Evolutionary conservation across 2,329 filamentous ascomycete genomes (phyloP).

Genomic region (Cryphonectria naterciae): DNA sequence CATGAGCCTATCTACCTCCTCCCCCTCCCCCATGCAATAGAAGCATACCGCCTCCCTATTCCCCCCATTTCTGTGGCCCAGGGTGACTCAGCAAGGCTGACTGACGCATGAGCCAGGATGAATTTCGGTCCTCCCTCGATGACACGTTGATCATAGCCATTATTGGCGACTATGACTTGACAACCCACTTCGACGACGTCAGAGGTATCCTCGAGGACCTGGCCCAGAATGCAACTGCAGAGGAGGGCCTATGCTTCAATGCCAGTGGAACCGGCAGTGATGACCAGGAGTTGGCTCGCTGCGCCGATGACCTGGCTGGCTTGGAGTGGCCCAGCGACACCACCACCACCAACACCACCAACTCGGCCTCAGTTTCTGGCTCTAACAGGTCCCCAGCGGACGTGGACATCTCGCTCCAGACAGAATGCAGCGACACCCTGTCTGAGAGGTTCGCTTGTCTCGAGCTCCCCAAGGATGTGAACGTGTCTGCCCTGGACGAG

Average conservation of each 20-base stretch:
- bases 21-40: no score
- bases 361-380: conserved; percentile 17
- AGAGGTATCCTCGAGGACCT: conserved; percentile 66
- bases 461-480: conserved; percentile 34
- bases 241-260: conserved; percentile 79
- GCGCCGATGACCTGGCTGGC: conserved; percentile 34
- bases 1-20: not conserved
- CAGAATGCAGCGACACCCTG: conserved; percentile 27
- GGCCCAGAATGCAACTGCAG: conserved; percentile 63
- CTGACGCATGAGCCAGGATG: conserved; percentile 51
- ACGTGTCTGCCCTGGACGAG: conserved; percentile 50
- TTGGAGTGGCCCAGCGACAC: conserved; percentile 14
- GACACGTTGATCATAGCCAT: conserved; percentile 78
- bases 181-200: conserved; percentile 56
- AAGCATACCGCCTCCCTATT: no score
- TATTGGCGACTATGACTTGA: conserved; percentile 71
- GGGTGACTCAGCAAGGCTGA: conserved; percentile 2
- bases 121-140: conserved; percentile 77
- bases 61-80: not conserved
- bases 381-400: conserved; percentile 24
- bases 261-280: conserved; percentile 68
- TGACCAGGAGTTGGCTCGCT: not conserved
- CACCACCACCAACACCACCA: conserved; percentile 12
- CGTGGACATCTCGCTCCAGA: conserved; percentile 22
- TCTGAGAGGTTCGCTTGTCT: conserved; percentile 33